phyloP scores from a whole-genome alignment of 768 basidiomycete species.

The Fibroporia radiculosa region DNA sequence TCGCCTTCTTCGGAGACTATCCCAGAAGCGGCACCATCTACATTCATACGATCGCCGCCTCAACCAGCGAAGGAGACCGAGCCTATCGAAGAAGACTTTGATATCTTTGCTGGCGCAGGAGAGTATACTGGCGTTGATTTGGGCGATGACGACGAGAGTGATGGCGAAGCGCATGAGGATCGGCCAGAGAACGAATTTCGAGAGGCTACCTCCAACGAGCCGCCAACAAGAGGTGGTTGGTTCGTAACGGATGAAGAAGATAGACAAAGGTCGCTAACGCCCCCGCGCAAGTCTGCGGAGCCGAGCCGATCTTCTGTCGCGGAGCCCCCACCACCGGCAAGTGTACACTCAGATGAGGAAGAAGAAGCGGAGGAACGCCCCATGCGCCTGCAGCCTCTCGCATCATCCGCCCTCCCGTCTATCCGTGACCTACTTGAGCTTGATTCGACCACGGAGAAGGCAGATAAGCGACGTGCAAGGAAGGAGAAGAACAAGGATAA shows the following conservation, averaged over 20 bases:
- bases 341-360: conserved; percentile 10
- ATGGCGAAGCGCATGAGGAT: conserved; percentile 11
- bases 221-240: conserved; percentile 8
- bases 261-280: not conserved
- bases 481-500: conserved; percentile 60
- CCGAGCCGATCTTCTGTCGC: conserved; percentile 1
- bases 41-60: conserved; percentile 3
- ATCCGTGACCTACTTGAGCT: conserved; percentile 77
- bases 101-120: conserved; percentile 83
- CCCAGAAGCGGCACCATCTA: conserved; percentile 13
- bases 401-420: conserved; percentile 75
- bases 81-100: conserved; percentile 57
- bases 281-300: not conserved
- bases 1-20: not conserved
- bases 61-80: conserved; percentile 28
- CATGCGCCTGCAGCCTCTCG: conserved; percentile 62
- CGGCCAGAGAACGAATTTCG: not conserved
- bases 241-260: conserved; percentile 14
- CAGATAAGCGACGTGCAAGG: conserved; percentile 60
- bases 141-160: conserved; percentile 35
- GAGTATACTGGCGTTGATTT: conserved; percentile 70
- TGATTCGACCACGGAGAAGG: conserved; percentile 58
- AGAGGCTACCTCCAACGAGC: conserved; percentile 5
- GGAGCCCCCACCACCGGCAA: conserved; percentile 5
- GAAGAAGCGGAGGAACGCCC: conserved; percentile 37